Evolutionary conservation across 2,329 filamentous ascomycete species (phyloP), one percentile per base, ranked within the genome.

Genomic region (Phaeosphaeriaceae sp.): DNA sequence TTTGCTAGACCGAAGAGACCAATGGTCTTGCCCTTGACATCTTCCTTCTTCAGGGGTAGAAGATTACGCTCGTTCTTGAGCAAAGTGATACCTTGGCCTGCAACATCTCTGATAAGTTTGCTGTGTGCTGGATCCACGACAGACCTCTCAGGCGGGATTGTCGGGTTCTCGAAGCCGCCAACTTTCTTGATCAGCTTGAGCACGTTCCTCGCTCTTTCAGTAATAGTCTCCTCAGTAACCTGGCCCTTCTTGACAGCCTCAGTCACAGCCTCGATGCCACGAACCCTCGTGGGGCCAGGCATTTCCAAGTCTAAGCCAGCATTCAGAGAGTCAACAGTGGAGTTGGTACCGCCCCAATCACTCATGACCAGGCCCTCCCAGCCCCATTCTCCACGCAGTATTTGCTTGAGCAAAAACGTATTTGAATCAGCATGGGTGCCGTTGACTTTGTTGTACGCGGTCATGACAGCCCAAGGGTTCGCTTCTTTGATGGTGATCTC

Each of bases 401-500:
- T 89, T 42, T 76, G 70, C 56, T 88, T 90, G n/a, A 92, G 79
- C 1, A 88, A 80, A 56, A 89, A 86, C 41, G 84, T 81, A 72
- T 91, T 85, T 1, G 89, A 84, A 56, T 91, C 86, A 0, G 86
- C 83, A 7, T 91, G 89, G 15, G 88, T 80, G 9, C 90, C 90
- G 63, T 93, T 91, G 65, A 92, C 88, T 62, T 88, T 87, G 69
- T 91, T 87, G 72, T 93, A 93, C 0, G 90, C 85, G 33, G 88
- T 87, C 91, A 93, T 93, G 61, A 91, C 85, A 44, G 85, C 84
- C 71, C 83, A 87, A 1, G 88, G 90, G 15, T 85, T 88, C 4
- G 81, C 88, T 66, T 91, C 89, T 46, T 91, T 84, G 58, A 92
- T 89, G 7, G 88, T 84, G n/a, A 88, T 85, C 74, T 90, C 89